Evolutionary conservation across 108 stramenopile species (phyloP).

Genomic region (Conticribra guillardii): DNA sequence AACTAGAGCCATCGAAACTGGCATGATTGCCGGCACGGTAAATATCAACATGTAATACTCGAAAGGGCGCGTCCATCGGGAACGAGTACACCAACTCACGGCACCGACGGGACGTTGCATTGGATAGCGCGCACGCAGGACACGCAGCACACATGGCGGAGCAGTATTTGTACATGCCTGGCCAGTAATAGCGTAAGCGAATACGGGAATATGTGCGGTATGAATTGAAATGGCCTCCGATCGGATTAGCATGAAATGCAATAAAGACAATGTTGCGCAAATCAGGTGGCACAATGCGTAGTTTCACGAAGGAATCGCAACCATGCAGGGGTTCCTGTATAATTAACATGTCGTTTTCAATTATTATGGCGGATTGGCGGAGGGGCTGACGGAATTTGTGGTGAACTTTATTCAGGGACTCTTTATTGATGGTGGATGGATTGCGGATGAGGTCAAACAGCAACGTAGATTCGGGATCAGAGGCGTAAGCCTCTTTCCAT

Average conservation of each 20-base stretch:
- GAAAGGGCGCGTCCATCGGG: conserved; percentile 8
- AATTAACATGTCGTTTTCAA: conserved; percentile 3
- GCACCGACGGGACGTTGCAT: background rate
- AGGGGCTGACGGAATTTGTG: background rate
- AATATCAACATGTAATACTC: conserved; percentile 3
- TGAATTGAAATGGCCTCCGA: conserved; percentile 11
- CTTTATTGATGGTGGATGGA: background rate
- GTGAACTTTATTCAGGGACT: background rate
- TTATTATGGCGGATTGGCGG: background rate
- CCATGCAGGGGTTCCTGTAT: conserved; percentile 3
- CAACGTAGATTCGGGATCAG: background rate
- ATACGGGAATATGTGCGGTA: conserved; percentile 6
- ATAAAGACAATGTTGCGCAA: conserved; percentile 20
- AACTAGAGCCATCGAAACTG: background rate
- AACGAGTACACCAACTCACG: conserved; percentile 5
- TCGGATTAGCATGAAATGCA: conserved; percentile 32
- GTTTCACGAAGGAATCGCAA: background rate
- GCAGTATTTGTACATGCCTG: conserved; percentile 12
- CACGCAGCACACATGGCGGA: background rate
- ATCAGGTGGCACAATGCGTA: conserved; percentile 9
- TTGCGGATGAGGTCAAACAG: background rate
- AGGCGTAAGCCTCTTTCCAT: conserved; percentile 3
- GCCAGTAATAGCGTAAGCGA: conserved; percentile 22
- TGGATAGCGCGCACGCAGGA: conserved; percentile 9
- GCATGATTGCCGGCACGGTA: conserved; percentile 4